Base-by-base conservation (phyloP, 768 basidiomycete genomes). In the Naganishia randhawae region DNA sequence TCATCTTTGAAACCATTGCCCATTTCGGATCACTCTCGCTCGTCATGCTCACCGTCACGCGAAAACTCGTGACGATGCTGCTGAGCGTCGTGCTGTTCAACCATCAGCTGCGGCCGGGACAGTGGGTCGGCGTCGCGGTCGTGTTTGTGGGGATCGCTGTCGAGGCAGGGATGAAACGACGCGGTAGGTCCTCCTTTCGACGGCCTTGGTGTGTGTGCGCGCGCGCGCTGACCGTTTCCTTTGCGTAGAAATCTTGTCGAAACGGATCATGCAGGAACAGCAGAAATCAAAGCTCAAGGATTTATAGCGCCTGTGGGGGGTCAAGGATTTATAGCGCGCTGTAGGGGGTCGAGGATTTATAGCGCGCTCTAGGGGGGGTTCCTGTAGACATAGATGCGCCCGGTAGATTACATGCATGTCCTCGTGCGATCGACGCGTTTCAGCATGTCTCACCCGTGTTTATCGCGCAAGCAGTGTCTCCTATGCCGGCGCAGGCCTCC, bases 31-130 rank as follows among this genome's bases (percentile, higher is more conserved):
- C 73, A 61, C 63, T 81, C 42, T 78, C 78, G 11, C 71, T 82
- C 22, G 81, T 82, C 52, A 98, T 91, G 41, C 89, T 98, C 73
- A 99, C 96, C 3, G 84, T 99, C 65, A 98, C 96, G 16, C 85
- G 96, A 66, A 98, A 98, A 81, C 83, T 99, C 79, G 93, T 96
- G 80, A 98, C 96, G 10, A 99, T 99, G 94, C 83, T 99, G 17
- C 84, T 99, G 48, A 95, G 92, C 19, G 94, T 99, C 8, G 78
- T 94, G 31, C 85, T 98, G 0, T 98, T 96, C 77, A 88, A 90
- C 74, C 96, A 98, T 80, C 85, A 82, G 71, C 83, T 99, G 63
- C 87, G 88, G 0, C 53, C 77, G 1, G 93, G 93, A 1, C 96
- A 98, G 79, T 98, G 95, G 96, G 75, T 85, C 3, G 96, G 96